Conservation (phyloP, 73 alveolate species). For the Blepharisma stoltei region DNA sequence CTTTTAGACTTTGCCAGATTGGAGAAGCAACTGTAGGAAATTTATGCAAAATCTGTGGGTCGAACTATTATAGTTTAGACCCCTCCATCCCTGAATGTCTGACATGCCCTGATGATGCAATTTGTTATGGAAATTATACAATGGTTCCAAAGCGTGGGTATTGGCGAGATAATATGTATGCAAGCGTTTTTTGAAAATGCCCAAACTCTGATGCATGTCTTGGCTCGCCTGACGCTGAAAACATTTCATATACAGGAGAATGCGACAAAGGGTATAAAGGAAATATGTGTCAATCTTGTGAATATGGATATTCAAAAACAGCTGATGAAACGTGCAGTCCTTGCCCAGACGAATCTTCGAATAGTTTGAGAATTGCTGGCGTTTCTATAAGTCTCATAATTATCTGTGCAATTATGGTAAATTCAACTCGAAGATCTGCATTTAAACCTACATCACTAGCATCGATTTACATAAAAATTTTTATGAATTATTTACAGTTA, state of each 20-base stretch:
- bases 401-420: slow-evolving; percentile 15
- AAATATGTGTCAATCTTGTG: slow-evolving; percentile 60
- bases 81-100: slow-evolving; percentile 1
- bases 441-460: background rate
- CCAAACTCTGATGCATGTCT: slow-evolving; percentile 45
- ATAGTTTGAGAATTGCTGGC: background rate
- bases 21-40: background rate
- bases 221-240: slow-evolving; percentile 41
- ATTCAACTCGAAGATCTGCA: background rate
- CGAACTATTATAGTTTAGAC: background rate
- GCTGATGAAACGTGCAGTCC: slow-evolving; percentile 44
- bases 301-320: slow-evolving; percentile 59
- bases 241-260: slow-evolving; percentile 52
- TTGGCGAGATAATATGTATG: slow-evolving; percentile 17
- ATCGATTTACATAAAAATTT: slow-evolving; percentile 11
- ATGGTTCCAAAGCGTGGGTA: slow-evolving; percentile 23
- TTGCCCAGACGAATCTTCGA: slow-evolving; percentile 45
- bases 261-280: slow-evolving; percentile 64
- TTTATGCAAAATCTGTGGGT: background rate
- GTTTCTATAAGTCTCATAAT: background rate
- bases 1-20: background rate
- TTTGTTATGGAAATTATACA: slow-evolving; percentile 17
- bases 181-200: slow-evolving; percentile 40
- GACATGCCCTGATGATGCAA: background rate
- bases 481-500: slow-evolving; percentile 4